Evolutionary conservation across 148 eudicot genomes (phyloP), one percentile per base, ranked within the genome.

Genomic region (Heliosperma pusillum): DNA sequence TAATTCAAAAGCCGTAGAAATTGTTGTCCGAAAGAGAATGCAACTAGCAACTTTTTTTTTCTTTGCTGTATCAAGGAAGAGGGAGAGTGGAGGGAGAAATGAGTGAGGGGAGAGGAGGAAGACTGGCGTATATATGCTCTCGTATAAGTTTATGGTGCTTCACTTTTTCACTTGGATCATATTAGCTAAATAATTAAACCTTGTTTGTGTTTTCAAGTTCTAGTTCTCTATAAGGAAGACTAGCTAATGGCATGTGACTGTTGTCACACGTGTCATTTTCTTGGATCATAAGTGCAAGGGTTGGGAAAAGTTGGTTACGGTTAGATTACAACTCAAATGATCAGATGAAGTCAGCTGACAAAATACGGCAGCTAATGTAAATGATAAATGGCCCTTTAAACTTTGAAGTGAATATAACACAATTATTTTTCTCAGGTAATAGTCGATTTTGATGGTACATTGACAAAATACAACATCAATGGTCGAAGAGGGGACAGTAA

Each of bases 361-460:
- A 59, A 27, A 30, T 69, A 19, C 3, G 16, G 17, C 19, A 8
- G 67, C 16, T 36, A 25, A 8, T 62, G 26, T 53, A 52, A 36
- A 57, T 13, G 50, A 44, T 22, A 36, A 26, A 13, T 52, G 9
- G 7, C 52, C 9, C 13, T n/a, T 52, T 29, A 29, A 21, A 47
- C 13, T n/a, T 61, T 29, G 16, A 21, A 47, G 69, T 24, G 55
- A 17, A 17, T 58, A 65, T 81, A 60, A 36, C 61, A 40, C 21
- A 52, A 8, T 80, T 68, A 11, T 24, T 55, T 55, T 69, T 9
- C 42, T 73, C 80, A 93, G 98, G 97, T 93, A 40, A 93, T 93
- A 77, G 98, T 96, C 60, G 98, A 93, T 80, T 93, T 93, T 83
- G 98, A 93, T 83, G 88, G 84, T 57, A 93, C 98, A 45, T 78